Evolutionary conservation across 164 flowering plant species (phyloP), one percentile per base, ranked within the genome.

Genomic region (Tetrastigma voinierianum): DNA sequence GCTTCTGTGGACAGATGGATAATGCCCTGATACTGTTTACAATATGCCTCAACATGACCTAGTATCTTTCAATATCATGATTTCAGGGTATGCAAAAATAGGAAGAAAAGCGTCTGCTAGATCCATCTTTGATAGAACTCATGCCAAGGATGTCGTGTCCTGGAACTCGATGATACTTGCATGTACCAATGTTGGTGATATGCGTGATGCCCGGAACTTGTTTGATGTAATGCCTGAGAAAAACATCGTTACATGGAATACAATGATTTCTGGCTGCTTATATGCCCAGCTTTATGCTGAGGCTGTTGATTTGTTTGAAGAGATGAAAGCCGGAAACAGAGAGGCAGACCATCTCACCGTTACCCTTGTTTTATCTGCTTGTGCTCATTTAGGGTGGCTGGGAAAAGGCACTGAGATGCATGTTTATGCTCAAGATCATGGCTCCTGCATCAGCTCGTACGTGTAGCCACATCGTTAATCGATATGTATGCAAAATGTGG

Each of bases 401-500:
- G 72, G 66, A 49, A 66, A 14, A 13, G 86, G 83, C 4, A 24
- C 15, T 14, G 18, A 62, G n/a, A 15, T 78, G 13, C 82, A 83
- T 51, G 47, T 45, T 1, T 65, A 69, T 45, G 77, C 76, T 2
- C 21, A n/a, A 9, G 47, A 58, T 13, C 59, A 44, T 1, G 67
- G 74, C 5, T n/a, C 66, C 72, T 46, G 56, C 47, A 10, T 64
- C 65, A 2, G 62, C 68, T 51, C 57, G n/a, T 60, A 24, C 74
- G 72, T 61, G 79, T 80, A 4, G 23, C 66, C 0, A 58, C 81
- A 11, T 66, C 82, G 0, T 51, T 78, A 24, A 73, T 81, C 23
- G 77, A 75, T 13, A 82, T 79, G 85, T 82, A 79, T 60, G 73
- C 81, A 1, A 82, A 82, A 25, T 77, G 85, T 54, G 85, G 85